Base-by-base conservation (phyloP, 352 stramenopile species). In the Pythium rhizo-oryzae region DNA sequence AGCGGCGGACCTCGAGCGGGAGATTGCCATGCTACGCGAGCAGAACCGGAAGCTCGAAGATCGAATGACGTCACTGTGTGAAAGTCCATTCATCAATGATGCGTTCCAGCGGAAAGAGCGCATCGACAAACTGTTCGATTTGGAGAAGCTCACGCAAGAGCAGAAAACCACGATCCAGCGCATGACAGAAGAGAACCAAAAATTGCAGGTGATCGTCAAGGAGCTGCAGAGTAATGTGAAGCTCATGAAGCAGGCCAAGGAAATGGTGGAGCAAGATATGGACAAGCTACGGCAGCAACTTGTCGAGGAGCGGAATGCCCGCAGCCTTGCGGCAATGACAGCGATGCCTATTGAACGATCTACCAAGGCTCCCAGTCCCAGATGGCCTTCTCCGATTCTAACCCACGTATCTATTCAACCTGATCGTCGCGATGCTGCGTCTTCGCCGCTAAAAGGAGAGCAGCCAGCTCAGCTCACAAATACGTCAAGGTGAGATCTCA, bases 51-150 rank as follows among this genome's bases (percentile, higher is more conserved):
- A 84, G 28, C 74, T 98, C 1, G 94, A 98, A 71, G 85, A 97
- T 19, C 78, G 92, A 8, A 96, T 98, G 76, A 97, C 87, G 30
- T 79, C 78, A 19, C 72, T 98, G 18, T 98, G 93, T 62, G 92
- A 98, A 62, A 97, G 89, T 24, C 93, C 93, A 13, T 98, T 98
- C 71, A 97, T 98, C 28, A 94, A 94, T 63, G 87, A 98, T 50
- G 91, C 91, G 5, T 97, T 96, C 54, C 81, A 96, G 67, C 78
- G 84, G 1, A 96, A 96, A 70, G 87, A 93, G 28, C 80, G 85
- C 4, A 94, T 94, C 47, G 84, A 96, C 52, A 94, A 91, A 37
- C 68, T 98, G 0, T 87, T 92, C 19, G 84, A 90, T 23, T 76
- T 98, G 33, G 93, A 98, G 64, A 91, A 93, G 44, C 57, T 84